A percentile compares a stretch with the other conserved stretches of the same genome.
phyloP scores from a whole-genome alignment of 495 filamentous ascomycete genomes.

The Hyaloscypha variabilis region DNA sequence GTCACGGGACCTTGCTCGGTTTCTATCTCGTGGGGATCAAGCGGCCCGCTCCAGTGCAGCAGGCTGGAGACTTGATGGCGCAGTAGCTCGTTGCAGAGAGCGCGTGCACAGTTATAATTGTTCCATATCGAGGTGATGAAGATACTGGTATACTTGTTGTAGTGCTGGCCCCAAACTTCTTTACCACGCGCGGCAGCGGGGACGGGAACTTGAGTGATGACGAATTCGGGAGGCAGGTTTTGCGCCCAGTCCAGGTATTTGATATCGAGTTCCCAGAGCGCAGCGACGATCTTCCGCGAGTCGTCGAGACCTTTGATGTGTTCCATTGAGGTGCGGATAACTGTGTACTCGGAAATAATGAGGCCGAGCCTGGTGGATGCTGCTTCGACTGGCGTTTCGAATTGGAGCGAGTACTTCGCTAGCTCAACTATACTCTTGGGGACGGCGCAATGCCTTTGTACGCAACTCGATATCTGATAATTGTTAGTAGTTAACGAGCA shows the following conservation, averaged over 20 bases:
- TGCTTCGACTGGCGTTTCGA: slow-evolving; percentile 3
- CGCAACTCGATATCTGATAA: slow-evolving; percentile 15
- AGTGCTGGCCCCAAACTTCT: slow-evolving; percentile 34
- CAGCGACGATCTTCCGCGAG: slow-evolving; percentile 38
- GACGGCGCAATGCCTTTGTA: slow-evolving; percentile 9
- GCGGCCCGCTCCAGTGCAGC: slow-evolving; percentile 9
- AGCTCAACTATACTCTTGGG: slow-evolving; percentile 14
- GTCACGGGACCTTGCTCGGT: not conserved
- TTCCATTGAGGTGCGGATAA: slow-evolving; percentile 8
- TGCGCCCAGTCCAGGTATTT: slow-evolving; percentile 44
- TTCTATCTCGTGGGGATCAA: not conserved
- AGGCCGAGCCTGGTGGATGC: slow-evolving; percentile 7
- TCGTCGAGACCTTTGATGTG: slow-evolving; percentile 26
- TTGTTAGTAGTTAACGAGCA: too few species aligned
- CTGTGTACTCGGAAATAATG: slow-evolving; percentile 3
- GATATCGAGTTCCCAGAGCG: slow-evolving; percentile 43
- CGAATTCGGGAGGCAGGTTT: not conserved
- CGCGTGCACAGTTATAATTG: slow-evolving; percentile 49
- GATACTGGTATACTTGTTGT: slow-evolving; percentile 46
- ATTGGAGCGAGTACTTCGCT: not conserved
- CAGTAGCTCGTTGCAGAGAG: slow-evolving; percentile 43
- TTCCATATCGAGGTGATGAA: slow-evolving; percentile 47
- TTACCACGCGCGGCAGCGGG: not conserved
- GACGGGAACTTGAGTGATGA: slow-evolving; percentile 31
- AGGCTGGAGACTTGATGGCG: slow-evolving; percentile 29